phyloP scores from a whole-genome alignment of 257 asterid species.

The Solanum rostratum region DNA sequence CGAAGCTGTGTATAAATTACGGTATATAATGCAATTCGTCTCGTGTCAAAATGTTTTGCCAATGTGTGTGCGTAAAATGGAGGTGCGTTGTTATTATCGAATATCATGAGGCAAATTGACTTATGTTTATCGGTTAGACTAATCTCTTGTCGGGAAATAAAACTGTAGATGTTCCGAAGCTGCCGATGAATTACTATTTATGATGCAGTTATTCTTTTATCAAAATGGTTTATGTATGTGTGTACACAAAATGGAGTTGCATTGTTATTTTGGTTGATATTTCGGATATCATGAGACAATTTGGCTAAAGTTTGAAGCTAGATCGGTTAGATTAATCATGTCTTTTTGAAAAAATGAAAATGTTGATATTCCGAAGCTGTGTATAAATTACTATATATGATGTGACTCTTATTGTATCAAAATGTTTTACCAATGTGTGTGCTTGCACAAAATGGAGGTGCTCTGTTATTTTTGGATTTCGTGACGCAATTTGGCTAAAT shows the following conservation, averaged over 20 bases:
- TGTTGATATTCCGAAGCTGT: background rate
- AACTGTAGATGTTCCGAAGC: background rate
- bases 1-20: background rate
- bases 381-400: background rate
- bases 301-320: background rate
- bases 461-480: background rate
- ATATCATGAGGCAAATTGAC: background rate
- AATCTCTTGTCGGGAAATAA: background rate
- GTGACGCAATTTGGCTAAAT: background rate
- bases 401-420: background rate
- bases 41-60: background rate
- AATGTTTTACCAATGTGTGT: background rate
- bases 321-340: background rate
- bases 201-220: background rate
- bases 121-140: background rate
- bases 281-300: background rate
- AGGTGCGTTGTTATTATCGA: background rate
- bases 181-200: background rate
- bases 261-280: background rate
- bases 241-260: background rate
- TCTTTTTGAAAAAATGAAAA: background rate
- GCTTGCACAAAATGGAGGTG: background rate
- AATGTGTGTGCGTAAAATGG: background rate
- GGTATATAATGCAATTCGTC: background rate
- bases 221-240: background rate